Conservation (phyloP, 495 filamentous ascomycete species). For the Penicillium maclennaniae region DNA sequence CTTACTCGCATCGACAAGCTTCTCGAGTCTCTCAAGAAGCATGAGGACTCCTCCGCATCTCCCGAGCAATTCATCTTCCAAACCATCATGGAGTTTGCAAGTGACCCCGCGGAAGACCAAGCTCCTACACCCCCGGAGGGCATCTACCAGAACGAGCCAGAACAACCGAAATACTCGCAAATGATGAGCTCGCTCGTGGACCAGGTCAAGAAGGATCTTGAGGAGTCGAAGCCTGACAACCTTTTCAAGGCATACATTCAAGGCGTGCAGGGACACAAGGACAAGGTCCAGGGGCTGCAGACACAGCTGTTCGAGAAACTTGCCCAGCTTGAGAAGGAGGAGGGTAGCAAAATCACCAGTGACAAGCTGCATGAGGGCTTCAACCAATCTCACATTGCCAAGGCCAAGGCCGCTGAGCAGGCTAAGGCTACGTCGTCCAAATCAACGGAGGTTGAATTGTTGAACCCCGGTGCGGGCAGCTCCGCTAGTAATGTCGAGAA, state of each 20-base stretch:
- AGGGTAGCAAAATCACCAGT: constrained; percentile 87
- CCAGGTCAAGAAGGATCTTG: constrained; percentile 87
- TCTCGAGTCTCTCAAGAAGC: constrained; percentile 62
- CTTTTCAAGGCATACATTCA: constrained; percentile 67
- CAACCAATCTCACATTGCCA: constrained; percentile 72
- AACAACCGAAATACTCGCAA: constrained; percentile 82
- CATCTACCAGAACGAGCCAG: constrained; percentile 67
- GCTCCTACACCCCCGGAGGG: constrained; percentile 70
- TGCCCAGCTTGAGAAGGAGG: constrained; percentile 79
- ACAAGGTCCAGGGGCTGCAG: constrained; percentile 75
- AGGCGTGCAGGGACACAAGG: constrained; percentile 69
- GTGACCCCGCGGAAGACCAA: constrained; percentile 67
- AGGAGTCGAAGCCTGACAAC: constrained; percentile 60
- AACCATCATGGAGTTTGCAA: constrained; percentile 73
- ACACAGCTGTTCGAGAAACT: constrained; percentile 67
- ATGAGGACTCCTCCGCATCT: constrained; percentile 64
- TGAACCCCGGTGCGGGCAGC: constrained; percentile 62
- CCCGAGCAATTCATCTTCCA: constrained; percentile 83
- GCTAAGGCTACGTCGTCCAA: constrained; percentile 28
- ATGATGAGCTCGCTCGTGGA: constrained; percentile 94
- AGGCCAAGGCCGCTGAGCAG: constrained; percentile 57
- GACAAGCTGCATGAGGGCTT: constrained; percentile 91
- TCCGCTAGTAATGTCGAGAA: constrained; percentile 58
- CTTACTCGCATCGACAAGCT: constrained; percentile 77
- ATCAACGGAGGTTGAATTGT: constrained; percentile 62